Base-by-base conservation (phyloP, 768 basidiomycete genomes). In the Basidioascus undulatus region DNA sequence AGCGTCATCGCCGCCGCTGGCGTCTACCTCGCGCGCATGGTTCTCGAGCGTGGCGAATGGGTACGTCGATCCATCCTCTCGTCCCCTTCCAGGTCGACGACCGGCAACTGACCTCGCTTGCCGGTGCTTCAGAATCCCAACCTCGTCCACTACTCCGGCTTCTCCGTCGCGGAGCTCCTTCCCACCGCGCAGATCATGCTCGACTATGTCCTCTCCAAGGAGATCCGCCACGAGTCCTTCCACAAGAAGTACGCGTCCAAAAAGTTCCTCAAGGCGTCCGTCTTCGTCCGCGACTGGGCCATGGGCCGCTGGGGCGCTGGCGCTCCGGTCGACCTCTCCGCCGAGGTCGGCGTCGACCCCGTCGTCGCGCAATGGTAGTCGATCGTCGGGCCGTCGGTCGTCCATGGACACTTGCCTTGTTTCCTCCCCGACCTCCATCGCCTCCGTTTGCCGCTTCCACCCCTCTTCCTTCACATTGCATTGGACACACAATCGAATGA, bases 191-290 rank as follows among this genome's bases (percentile, higher is more conserved):
- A 76, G 53, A 51, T 79, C 46, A 84, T 92, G 78, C 54, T 92
- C 49, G 78, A 82, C 57, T 87, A 84, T 53, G 62, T 89, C 43
- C 62, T 84, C 28, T 20, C 23, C 34, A 10, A 38, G 37, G 49
- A 52, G 45, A 35, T 75, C 37, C 65, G 64, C 36, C 76, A 84
- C 44, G 71, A 80, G 38, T 71, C 71, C 23, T 75, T 92, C 55
- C 73, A 69, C 63, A 77, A 76, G 61, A 92, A 94, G 61, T 94
- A 86, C 53, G 73, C 80, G 0, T 67, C 71, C 23, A 82, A 76
- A 60, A 76, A 51, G 47, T 82, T 71, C 60, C 63, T 79, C 62
- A 83, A 89, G 76, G 76, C 80, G 25, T 82, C 81, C 51, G 62
- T 74, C 37, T 82, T 70, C 58, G 74, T 86, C 51, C 68, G 76